Evolutionary conservation across 106 monocot species (phyloP).

Genomic region (Allium fistulosum): DNA sequence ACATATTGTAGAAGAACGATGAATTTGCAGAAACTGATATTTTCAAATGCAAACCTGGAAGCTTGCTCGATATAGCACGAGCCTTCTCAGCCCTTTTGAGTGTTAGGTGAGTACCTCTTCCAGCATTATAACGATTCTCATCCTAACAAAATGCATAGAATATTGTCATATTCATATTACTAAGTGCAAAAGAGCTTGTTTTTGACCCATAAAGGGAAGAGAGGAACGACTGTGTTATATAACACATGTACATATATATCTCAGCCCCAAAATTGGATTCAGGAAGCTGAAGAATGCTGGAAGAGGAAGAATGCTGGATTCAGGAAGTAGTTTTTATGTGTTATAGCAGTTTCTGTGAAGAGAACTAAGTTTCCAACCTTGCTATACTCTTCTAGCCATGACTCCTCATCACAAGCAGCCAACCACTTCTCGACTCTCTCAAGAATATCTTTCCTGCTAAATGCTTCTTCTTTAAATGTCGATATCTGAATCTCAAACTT

Average conservation of each 20-base stretch:
- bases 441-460: constrained; percentile 75
- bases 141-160: constrained; percentile 29
- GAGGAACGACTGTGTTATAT: too few species aligned
- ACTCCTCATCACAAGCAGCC: constrained; percentile 64
- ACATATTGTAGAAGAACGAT: too few species aligned
- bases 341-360: not conserved
- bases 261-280: too few species aligned
- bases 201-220: too few species aligned
- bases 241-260: too few species aligned
- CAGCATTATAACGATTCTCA: constrained; percentile 73
- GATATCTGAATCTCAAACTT: constrained; percentile 58
- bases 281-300: too few species aligned
- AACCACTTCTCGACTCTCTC: constrained; percentile 74
- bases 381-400: constrained; percentile 80
- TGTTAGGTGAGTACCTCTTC: constrained; percentile 63
- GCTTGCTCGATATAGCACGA: constrained; percentile 58
- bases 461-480: constrained; percentile 52
- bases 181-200: too few species aligned
- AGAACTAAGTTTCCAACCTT: constrained; percentile 36
- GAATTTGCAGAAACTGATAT: too few species aligned
- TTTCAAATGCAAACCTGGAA: constrained; percentile 40
- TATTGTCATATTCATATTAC: too few species aligned
- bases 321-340: not conserved
- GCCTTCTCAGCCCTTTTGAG: constrained; percentile 76
- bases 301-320: too few species aligned